Evolutionary conservation across 1,284 basidiomycete genomes (phyloP), one percentile per base, ranked within the genome.

Genomic region (Cryptococcus floricola): DNA sequence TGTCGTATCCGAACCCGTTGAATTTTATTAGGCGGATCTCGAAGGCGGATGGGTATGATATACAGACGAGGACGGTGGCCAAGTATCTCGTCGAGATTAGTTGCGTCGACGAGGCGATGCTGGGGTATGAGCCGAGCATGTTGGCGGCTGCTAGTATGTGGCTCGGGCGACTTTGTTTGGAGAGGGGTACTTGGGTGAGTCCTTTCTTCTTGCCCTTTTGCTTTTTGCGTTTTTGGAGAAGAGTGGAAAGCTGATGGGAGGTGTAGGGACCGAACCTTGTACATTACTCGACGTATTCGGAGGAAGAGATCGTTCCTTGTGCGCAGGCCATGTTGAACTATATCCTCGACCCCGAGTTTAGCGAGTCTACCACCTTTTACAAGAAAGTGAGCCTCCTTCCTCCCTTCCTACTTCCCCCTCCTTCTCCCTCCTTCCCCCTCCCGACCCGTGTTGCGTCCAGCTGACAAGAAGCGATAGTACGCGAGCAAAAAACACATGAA

Each of bases 241-340:
- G 13, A 23, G 3, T 25, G n/a, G 19, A n/a, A n/a, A 18, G 31
- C 48, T 50, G 38, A 50, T 39, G 14, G 23, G 5, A 18, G n/a
- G 27, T 16, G 12, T 73, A 93, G 91, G 86, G 85, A 37, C 83
- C 90, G 19, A 91, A 94, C 75, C 75, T 94, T 61, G 88, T 90
- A 1, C 92, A 97, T 75, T 98, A 94, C 76, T 92, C 93, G 3
- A 85, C 86, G 28, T 98, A 96, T 77, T 80, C 87, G 9, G 90
- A 97, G 77, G 85, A 85, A 50, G 86, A 87, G 57, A 77, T 98
- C 55, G 78, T 95, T 28, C 89, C 90, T 1, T 89, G 87, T 0
- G 95, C 92, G 1, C 93, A 91, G 75, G 70, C 93, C 64, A 97
- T 98, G 91, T 75, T 98, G 64, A 91, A 95, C 77, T 97, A 92